phyloP scores from a whole-genome alignment of 2,329 filamentous ascomycete genomes.

The Epichloe hybrida region DNA sequence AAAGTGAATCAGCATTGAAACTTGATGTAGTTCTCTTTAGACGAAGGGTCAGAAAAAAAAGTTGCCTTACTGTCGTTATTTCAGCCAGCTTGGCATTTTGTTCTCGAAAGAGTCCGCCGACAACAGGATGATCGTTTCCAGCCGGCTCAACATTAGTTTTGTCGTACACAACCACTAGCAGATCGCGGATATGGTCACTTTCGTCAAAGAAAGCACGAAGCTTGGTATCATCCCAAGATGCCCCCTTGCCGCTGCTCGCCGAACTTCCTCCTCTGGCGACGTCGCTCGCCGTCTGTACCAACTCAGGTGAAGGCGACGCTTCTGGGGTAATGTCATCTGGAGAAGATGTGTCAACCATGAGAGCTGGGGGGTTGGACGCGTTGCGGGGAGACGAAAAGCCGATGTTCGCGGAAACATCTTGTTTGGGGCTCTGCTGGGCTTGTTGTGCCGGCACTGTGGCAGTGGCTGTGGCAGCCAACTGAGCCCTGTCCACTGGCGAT shows the following conservation, averaged over 20 bases:
- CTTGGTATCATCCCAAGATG: conserved; percentile 74
- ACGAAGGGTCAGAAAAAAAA: neutral
- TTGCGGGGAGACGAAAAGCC: conserved; percentile 14
- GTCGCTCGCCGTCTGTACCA: conserved; percentile 33
- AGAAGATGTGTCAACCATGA: conserved; percentile 59
- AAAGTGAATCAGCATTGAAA: neutral
- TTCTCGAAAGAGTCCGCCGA: conserved; percentile 67
- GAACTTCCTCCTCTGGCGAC: conserved; percentile 22
- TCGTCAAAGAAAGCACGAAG: conserved; percentile 86
- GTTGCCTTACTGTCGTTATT: conserved; percentile 55
- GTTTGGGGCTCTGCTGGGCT: neutral
- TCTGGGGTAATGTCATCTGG: conserved; percentile 52
- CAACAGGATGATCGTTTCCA: conserved; percentile 73
- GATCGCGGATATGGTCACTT: conserved; percentile 73
- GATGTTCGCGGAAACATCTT: conserved; percentile 11
- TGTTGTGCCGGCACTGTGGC: conserved; percentile 9
- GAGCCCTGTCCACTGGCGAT: conserved; percentile 1
- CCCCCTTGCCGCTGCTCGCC: conserved; percentile 22
- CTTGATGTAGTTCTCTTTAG: neutral
- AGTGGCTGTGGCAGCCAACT: conserved; percentile 7
- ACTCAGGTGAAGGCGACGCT: conserved; percentile 52
- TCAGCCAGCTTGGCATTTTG: conserved; percentile 76
- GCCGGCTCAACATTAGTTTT: conserved; percentile 72
- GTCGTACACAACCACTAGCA: conserved; percentile 85
- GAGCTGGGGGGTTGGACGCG: conserved; percentile 46